phyloP scores from a whole-genome alignment of 208 protist species.

The Phytomonas francai region DNA sequence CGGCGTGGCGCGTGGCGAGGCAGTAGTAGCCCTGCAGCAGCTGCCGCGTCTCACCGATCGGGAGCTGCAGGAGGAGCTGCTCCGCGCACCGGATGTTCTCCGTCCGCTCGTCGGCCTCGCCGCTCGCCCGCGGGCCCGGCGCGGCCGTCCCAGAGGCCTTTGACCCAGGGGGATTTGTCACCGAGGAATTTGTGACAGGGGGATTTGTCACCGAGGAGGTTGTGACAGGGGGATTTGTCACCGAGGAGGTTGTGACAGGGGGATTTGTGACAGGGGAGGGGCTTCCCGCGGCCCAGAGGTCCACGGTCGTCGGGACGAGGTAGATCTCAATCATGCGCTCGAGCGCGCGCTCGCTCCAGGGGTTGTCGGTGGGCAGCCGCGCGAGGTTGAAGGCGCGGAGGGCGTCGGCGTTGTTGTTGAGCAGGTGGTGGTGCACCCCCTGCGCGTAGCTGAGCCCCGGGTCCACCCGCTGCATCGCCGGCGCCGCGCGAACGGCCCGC shows the following conservation, averaged over 20 bases:
- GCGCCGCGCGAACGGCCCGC: slow-evolving; percentile 25
- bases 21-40: slow-evolving; percentile 76
- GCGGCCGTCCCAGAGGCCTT: neutral
- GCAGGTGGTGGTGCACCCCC: slow-evolving; percentile 73
- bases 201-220: slow-evolving; percentile 3
- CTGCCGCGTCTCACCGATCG: slow-evolving; percentile 42
- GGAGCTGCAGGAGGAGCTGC: slow-evolving; percentile 72
- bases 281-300: slow-evolving; percentile 45
- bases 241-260: neutral
- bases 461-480: slow-evolving; percentile 34
- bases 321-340: slow-evolving; percentile 94
- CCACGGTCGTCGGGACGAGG: slow-evolving; percentile 75
- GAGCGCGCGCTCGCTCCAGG: slow-evolving; percentile 77
- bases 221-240: neutral
- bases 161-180: neutral
- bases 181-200: neutral
- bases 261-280: neutral
- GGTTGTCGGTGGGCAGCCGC: slow-evolving; percentile 58
- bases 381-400: slow-evolving; percentile 86
- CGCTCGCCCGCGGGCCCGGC: neutral
- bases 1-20: slow-evolving; percentile 48
- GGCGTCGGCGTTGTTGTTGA: slow-evolving; percentile 78
- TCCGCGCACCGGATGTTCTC: slow-evolving; percentile 82
- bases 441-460: slow-evolving; percentile 80
- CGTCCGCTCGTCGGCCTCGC: slow-evolving; percentile 29